Percentiles rank a stretch among this genome's conserved stretches.
Conservation (phyloP, 768 basidiomycete species). For the Podaxis mareebaensis region DNA sequence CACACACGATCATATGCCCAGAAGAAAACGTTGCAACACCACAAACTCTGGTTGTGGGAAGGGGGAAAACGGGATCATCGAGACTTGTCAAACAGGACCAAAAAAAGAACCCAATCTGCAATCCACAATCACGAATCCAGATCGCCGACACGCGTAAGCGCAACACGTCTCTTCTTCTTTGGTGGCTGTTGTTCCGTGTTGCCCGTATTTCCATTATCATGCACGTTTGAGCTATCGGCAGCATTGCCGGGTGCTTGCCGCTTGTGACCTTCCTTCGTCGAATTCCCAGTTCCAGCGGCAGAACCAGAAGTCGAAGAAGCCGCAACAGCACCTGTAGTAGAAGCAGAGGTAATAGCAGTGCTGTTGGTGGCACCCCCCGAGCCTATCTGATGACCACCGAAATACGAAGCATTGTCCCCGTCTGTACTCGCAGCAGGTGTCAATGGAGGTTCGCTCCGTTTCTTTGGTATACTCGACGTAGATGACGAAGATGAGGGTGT, state of each 20-base stretch:
- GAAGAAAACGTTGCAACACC: too few relatives aligned
- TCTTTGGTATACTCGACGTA: constrained; percentile 30
- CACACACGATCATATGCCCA: background rate
- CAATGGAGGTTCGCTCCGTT: constrained; percentile 45
- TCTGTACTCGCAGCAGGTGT: constrained; percentile 53
- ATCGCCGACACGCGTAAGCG: constrained; percentile 69
- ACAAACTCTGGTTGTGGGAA: too few relatives aligned
- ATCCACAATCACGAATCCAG: constrained; percentile 32
- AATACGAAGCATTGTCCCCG: constrained; percentile 28
- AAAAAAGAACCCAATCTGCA: background rate
- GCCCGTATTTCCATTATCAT: background rate
- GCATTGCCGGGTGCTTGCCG: constrained; percentile 23
- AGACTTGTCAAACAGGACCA: background rate
- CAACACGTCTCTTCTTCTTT: constrained; percentile 86
- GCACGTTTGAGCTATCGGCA: background rate
- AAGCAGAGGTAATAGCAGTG: background rate
- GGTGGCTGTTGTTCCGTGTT: constrained; percentile 53
- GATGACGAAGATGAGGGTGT: constrained; percentile 22
- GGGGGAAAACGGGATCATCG: background rate
- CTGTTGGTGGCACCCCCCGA: background rate
- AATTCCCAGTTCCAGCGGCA: constrained; percentile 7
- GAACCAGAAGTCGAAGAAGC: constrained; percentile 26
- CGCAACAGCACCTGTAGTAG: background rate
- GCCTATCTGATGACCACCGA: constrained; percentile 7
- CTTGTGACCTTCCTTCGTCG: constrained; percentile 11